phyloP scores from a whole-genome alignment of 345 rosid genomes.

The Salix koriyanagi region DNA sequence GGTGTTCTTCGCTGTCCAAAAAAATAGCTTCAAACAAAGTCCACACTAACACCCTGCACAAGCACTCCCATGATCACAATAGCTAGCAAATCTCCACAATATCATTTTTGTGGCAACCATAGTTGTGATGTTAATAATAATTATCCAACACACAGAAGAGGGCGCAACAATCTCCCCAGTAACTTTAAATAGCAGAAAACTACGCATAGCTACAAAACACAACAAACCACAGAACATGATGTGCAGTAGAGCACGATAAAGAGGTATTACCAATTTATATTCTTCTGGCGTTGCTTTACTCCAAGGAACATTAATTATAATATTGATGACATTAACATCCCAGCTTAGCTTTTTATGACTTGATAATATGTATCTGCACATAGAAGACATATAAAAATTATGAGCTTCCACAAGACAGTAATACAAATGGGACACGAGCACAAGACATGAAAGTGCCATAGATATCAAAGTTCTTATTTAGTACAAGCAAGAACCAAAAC shows the following conservation, averaged over 20 bases:
- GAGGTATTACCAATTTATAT: conserved; percentile 55
- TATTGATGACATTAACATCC: conserved; percentile 51
- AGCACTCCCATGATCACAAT: too few relatives aligned
- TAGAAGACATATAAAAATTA: not conserved
- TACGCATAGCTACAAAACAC: not conserved
- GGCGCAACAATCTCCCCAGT: too few relatives aligned
- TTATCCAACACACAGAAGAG: too few relatives aligned
- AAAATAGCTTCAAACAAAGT: too few relatives aligned
- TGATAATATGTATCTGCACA: conserved; percentile 64
- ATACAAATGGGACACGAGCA: not conserved
- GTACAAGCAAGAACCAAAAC: not conserved
- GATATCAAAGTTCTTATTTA: not conserved
- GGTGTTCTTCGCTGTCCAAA: too few relatives aligned
- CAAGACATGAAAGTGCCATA: not conserved
- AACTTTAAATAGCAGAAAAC: not conserved
- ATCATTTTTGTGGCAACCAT: too few relatives aligned
- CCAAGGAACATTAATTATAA: conserved; percentile 51
- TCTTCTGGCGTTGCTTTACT: conserved; percentile 38
- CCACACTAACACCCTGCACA: too few relatives aligned
- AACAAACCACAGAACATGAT: conserved; percentile 1
- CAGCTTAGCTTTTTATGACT: conserved; percentile 52
- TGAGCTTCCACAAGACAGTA: too few relatives aligned
- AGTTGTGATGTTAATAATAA: too few relatives aligned
- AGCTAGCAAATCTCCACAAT: too few relatives aligned
- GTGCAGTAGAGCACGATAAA: not conserved